Base-by-base conservation (phyloP, 2,329 filamentous ascomycete genomes). In the Aureobasidium sp. region DNA sequence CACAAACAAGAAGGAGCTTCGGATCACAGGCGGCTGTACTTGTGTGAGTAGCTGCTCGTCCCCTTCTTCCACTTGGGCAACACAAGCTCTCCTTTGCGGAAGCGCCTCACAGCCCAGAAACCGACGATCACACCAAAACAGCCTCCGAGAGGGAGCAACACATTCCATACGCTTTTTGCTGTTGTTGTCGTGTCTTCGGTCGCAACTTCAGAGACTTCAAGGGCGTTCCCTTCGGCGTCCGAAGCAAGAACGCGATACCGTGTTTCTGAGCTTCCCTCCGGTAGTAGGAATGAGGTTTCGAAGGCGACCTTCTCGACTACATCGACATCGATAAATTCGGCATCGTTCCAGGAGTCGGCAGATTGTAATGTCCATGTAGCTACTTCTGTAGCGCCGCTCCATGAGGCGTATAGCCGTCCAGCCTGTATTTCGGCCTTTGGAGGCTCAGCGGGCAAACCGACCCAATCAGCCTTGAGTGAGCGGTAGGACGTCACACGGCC, bases 401-500 rank as follows among this genome's bases (percentile, higher is more conserved):
- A 66, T 22, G 58, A 61, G 5, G 58, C 61, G 52, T 64, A 65
- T 7, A 57, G 53, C 69, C 68, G 11, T 50, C 37, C 64, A 29
- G 15, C 42, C 29, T 29, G 60, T n/a, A 59, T 70, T 82, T 82
- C 79, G 11, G 63, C 59, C 4, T 33, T 56, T 1, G 64, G 62
- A 19, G 47, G 17, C 6, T 42, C 37, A 2, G 29, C 9, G 24
- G 64, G 64, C 17, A 19, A 17, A 11, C 60, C 64, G 0, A 60
- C 48, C 60, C 60, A 65, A 27, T 64, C 59, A 14, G 33, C 42
- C 67, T 81, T 81, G 68, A 79, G 81, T 1, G 76, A 76, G 33
- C 82, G 78, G 66, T 85, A 85, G 0, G 61, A 62, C 1, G 63
- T 63, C 59, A 70, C 9, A 65, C 64, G 17, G 78, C 72, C 40